Conservation (phyloP, 768 basidiomycete genomes). For the Amanita jacksonii region DNA sequence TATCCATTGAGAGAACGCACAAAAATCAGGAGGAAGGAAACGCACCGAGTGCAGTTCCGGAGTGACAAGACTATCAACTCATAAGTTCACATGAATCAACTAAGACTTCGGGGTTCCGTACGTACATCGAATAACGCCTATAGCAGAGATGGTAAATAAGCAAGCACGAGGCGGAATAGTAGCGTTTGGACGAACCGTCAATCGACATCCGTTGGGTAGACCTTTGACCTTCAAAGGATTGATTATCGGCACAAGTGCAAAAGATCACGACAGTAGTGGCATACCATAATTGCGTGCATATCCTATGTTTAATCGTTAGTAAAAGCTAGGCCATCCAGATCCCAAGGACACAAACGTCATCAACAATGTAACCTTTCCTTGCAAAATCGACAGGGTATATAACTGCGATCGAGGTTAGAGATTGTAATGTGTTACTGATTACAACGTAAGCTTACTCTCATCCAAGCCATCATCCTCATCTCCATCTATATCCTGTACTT, state of each 20-base stretch:
- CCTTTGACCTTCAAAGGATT: slow-evolving; percentile 26
- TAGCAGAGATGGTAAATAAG: neutral
- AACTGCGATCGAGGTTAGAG: slow-evolving; percentile 26
- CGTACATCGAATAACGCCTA: slow-evolving; percentile 47
- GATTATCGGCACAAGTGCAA: neutral
- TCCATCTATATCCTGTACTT: slow-evolving; percentile 66
- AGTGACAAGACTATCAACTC: slow-evolving; percentile 36
- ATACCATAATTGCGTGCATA: slow-evolving; percentile 41
- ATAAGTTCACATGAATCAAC: neutral
- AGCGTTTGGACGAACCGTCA: slow-evolving; percentile 29
- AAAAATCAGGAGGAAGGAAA: no score
- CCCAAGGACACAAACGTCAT: slow-evolving; percentile 31
- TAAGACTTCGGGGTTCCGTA: neutral
- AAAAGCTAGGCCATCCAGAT: neutral
- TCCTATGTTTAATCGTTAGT: slow-evolving; percentile 22
- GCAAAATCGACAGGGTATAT: slow-evolving; percentile 90
- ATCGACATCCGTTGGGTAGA: slow-evolving; percentile 37
- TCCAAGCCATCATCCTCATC: slow-evolving; percentile 77
- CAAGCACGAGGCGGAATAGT: neutral
- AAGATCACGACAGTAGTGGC: neutral
- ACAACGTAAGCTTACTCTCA: slow-evolving; percentile 38
- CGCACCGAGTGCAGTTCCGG: slow-evolving; percentile 33
- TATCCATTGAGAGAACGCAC: neutral
- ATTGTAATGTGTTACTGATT: neutral
- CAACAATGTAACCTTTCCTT: slow-evolving; percentile 66